Base-by-base conservation (phyloP, 306 rosid genomes). In the Dicorynia guianensis region DNA sequence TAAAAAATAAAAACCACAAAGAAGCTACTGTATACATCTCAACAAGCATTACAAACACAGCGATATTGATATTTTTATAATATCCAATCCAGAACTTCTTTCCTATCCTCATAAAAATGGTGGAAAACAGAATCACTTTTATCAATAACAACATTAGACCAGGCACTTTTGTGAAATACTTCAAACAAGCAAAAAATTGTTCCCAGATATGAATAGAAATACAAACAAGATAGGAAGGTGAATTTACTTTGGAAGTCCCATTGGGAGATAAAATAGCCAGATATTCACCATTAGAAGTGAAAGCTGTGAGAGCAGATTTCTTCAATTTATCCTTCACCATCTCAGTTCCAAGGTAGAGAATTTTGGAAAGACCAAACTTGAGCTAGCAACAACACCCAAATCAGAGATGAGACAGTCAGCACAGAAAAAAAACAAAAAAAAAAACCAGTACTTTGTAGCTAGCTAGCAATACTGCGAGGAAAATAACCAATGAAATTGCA, bases 281-380 rank as follows among this genome's bases (percentile, higher is more conserved):
- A 35, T 35, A 70, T 36, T 81, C 82, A 2, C 86, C 86, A 34
- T 57, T 63, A n/a, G 79, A 68, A 57, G 86, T 81, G 78, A 83
- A 86, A 15, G 86, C 86, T 0, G 84, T 71, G 14, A 82, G 67
- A 74, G 18, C 69, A 69, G 55, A 55, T 72, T 85, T 81, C 76
- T 84, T 80, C 69, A 69, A 20, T 25, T 76, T 53, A 13, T 56
- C 73, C 74, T 79, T 84, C 70, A 33, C 76, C 82, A 84, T 87
- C 59, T 83, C 59, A 30, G 14, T n/a, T 25, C 46, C 61, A 54
- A 44, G 53, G 75, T 9, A 67, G 35, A 48, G 44, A 50, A 74
- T 18, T 46, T 11, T 17, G 14, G 12, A 64, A 49, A 68, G 14
- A 34, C 66, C 39, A 65, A 58, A n/a, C 57, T 34, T 6, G 13